phyloP scores from a whole-genome alignment of 345 rosid genomes.

The Eucalyptus erythrocorys region DNA sequence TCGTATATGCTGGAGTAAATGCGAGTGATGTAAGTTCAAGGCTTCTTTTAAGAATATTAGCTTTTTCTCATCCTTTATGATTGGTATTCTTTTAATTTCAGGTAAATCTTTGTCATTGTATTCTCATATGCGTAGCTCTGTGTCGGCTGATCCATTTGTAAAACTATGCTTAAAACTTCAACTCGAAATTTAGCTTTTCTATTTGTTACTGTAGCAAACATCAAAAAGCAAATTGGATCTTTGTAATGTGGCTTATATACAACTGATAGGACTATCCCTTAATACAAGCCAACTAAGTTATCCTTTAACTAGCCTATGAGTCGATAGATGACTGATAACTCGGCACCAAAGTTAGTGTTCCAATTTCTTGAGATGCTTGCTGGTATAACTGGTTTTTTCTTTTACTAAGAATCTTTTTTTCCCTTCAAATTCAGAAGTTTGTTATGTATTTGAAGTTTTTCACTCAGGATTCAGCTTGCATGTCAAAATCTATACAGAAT shows the following conservation, averaged over 20 bases:
- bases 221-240: not conserved
- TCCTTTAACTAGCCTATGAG: not conserved
- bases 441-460: not conserved
- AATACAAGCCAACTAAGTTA: not conserved
- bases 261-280: not conserved
- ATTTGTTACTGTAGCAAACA: not conserved
- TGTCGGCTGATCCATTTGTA: not conserved
- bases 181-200: not conserved
- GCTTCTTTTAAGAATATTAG: not conserved
- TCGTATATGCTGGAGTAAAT: slow-evolving; percentile 89
- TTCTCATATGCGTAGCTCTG: not conserved
- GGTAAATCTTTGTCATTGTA: not conserved
- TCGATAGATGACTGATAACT: not conserved
- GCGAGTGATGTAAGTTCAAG: slow-evolving; percentile 96
- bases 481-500: not conserved
- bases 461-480: not conserved
- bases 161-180: not conserved
- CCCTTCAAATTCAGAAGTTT: not conserved
- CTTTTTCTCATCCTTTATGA: not conserved
- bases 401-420: not conserved
- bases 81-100: not conserved
- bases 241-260: not conserved
- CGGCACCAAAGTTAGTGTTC: not conserved
- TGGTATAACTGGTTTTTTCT: not conserved
- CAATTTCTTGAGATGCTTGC: not conserved